These are phyloP conservation scores for Colletotrichum siamense DNA, from an alignment of 2,329 filamentous ascomycete species.

Conservation along the genomic window DNA sequence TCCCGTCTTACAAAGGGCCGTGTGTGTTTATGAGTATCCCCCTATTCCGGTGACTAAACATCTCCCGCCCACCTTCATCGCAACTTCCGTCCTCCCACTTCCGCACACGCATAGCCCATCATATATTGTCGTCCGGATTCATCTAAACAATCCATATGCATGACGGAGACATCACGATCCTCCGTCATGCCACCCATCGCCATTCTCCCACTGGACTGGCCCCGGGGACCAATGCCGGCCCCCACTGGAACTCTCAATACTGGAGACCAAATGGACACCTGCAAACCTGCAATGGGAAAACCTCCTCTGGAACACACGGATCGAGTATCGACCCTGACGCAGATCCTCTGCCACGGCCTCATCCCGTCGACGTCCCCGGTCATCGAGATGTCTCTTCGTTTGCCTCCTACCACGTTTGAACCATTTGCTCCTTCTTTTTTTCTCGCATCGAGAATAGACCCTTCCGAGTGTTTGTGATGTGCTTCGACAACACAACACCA, in stretches of 20 bases:
- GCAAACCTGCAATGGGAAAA: not conserved
- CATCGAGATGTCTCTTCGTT: not conserved
- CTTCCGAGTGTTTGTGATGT: not conserved
- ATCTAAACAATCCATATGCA: conserved; percentile 3
- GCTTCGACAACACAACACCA: not conserved
- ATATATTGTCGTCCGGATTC: conserved; percentile 13
- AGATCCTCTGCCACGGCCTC: not conserved
- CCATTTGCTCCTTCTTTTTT: not conserved
- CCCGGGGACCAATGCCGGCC: not conserved
- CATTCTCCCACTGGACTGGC: not conserved
- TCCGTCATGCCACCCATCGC: not conserved
- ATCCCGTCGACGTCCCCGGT: conserved; percentile 3
- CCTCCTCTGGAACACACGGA: not conserved
- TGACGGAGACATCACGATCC: not conserved
- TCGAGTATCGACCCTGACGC: conserved; percentile 3
- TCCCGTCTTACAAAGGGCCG: not conserved
- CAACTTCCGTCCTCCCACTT: conserved; percentile 12
- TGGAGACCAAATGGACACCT: not conserved
- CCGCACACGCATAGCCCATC: conserved; percentile 2
- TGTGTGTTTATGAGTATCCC: not conserved
- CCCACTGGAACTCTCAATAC: not conserved
- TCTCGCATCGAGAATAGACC: not conserved
- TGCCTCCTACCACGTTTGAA: not conserved
- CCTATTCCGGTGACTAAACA: not conserved
- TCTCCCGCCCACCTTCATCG: not conserved